These are phyloP conservation scores for Oxytropis ochrocephala DNA, from an alignment of 306 rosid species.

Conservation along the genomic window DNA sequence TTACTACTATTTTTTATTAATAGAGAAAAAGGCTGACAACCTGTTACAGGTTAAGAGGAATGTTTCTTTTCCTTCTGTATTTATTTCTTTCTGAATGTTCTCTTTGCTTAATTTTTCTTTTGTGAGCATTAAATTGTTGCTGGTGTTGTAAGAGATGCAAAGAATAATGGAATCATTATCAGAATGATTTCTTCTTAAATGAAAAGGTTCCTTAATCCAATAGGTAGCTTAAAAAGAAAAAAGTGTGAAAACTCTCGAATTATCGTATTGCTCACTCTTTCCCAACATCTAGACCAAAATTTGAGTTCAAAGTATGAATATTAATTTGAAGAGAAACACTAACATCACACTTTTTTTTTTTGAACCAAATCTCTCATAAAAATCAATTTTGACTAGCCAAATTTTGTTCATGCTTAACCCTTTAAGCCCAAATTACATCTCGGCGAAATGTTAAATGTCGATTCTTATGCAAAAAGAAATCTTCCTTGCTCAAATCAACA, in stretches of 20 bases:
- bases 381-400: no score
- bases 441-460: no score
- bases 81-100: not conserved
- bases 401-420: no score
- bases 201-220: not conserved
- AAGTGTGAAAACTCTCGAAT: not conserved
- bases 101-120: not conserved
- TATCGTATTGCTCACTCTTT: no score
- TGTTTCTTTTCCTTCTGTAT: conserved; percentile 17
- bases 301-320: no score
- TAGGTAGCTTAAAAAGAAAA: not conserved
- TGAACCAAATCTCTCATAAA: no score
- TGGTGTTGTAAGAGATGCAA: not conserved
- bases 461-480: no score
- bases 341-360: no score
- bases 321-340: no score
- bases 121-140: not conserved
- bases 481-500: no score
- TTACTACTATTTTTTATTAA: not conserved
- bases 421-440: no score
- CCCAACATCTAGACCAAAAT: no score
- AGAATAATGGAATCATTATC: conserved; percentile 4
- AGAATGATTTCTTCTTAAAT: not conserved
- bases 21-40: conserved; percentile 31
- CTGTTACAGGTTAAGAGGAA: conserved; percentile 13